These are phyloP conservation scores for Candida caryicola DNA, from an alignment of 805 yeast genomes.

Conservation along the genomic window DNA sequence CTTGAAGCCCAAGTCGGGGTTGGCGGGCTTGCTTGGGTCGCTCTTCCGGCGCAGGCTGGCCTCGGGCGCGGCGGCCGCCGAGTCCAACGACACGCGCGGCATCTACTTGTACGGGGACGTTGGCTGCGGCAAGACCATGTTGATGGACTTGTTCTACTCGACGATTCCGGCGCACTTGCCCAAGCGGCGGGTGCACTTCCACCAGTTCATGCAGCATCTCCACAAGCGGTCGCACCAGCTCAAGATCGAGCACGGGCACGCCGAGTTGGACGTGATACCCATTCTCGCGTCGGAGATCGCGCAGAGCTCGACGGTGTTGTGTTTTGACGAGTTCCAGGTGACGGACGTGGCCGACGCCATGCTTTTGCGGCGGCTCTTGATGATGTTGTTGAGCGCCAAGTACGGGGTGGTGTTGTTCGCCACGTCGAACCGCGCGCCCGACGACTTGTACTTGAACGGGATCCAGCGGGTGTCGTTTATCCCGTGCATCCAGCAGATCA, in stretches of 20 bases:
- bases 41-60: constrained; percentile 3
- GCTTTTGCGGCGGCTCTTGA: constrained; percentile 76
- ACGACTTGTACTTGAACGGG: constrained; percentile 89
- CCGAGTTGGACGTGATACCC: constrained; percentile 79
- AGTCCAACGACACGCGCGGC: constrained; percentile 54
- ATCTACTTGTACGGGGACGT: constrained; percentile 95
- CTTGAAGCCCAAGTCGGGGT: constrained; percentile 49
- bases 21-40: constrained; percentile 34
- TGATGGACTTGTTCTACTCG: constrained; percentile 90
- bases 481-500: constrained; percentile 84
- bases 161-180: constrained; percentile 78
- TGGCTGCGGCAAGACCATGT: constrained; percentile 98
- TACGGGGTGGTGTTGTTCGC: constrained; percentile 88
- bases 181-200: constrained; percentile 85
- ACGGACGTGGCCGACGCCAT: constrained; percentile 99
- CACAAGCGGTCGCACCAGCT: constrained; percentile 85
- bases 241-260: constrained; percentile 50
- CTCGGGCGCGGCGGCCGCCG: neutral
- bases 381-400: constrained; percentile 62
- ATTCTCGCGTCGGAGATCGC: constrained; percentile 81
- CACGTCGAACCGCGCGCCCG: constrained; percentile 94
- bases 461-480: constrained; percentile 88
- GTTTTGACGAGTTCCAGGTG: constrained; percentile 97
- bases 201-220: constrained; percentile 92
- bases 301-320: constrained; percentile 67